phyloP scores from a whole-genome alignment of 352 stramenopile genomes.

The Phytophthora nicotianae region DNA sequence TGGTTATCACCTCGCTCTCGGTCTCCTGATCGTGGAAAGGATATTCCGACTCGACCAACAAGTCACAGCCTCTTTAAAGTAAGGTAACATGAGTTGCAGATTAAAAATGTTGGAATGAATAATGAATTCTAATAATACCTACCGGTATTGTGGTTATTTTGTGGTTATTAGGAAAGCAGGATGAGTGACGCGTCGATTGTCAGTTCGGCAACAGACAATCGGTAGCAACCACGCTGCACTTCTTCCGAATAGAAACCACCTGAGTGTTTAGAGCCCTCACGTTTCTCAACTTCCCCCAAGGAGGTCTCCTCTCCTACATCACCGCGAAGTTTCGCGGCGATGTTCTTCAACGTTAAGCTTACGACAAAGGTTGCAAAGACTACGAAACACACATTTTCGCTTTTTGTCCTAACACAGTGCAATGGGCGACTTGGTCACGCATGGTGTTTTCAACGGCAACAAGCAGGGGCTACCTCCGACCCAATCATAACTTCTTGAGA shows the following conservation, averaged over 20 bases:
- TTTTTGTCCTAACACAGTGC: too few relatives aligned
- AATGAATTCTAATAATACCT: neutral
- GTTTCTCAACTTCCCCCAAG: too few relatives aligned
- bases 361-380: neutral
- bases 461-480: too few relatives aligned
- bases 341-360: neutral
- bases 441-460: neutral
- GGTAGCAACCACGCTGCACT: slow-evolving; percentile 1
- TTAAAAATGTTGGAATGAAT: neutral
- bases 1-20: slow-evolving; percentile 22
- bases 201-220: slow-evolving; percentile 4
- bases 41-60: slow-evolving; percentile 12
- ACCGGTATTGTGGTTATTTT: too few relatives aligned
- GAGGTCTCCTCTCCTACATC: too few relatives aligned
- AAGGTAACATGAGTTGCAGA: neutral
- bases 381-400: neutral
- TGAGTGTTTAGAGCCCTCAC: too few relatives aligned
- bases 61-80: slow-evolving; percentile 26
- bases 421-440: neutral
- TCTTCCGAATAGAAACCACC: neutral
- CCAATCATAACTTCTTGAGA: too few relatives aligned
- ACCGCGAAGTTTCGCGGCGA: too few relatives aligned
- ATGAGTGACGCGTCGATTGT: slow-evolving; percentile 9
- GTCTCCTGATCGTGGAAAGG: slow-evolving; percentile 10
- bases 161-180: slow-evolving; percentile 7